A percentile compares a stretch with the other conserved stretches of the same genome.
Evolutionary conservation across 2,329 filamentous ascomycete genomes (phyloP).

Genomic region (Magnaporthiopsis rhizophila): DNA sequence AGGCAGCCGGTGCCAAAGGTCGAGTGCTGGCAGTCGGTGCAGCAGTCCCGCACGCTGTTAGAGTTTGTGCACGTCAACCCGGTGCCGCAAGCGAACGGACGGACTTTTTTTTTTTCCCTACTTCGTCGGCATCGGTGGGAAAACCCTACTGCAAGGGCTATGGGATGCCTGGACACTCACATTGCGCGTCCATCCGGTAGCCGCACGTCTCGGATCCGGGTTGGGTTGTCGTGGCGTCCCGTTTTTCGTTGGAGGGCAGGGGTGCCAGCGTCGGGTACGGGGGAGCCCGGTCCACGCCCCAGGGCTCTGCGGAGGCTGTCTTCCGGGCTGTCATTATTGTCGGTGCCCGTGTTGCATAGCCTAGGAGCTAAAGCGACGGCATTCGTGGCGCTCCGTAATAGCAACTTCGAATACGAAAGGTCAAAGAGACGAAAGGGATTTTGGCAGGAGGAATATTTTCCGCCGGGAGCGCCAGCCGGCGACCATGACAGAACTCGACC

Average conservation of each 20-base stretch:
- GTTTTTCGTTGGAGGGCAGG: neutral
- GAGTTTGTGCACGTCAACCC: conserved; percentile 7
- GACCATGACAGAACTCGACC: too few species aligned
- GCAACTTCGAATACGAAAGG: too few species aligned
- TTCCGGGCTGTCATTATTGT: neutral
- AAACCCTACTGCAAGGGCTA: too few species aligned
- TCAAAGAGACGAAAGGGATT: too few species aligned
- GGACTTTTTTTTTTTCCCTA: conserved; percentile 1
- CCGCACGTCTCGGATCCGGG: conserved; percentile 2
- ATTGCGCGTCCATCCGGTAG: conserved; percentile 5
- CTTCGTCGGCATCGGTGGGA: too few species aligned
- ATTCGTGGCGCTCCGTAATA: too few species aligned
- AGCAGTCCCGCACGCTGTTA: conserved; percentile 4
- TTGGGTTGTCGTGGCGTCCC: neutral
- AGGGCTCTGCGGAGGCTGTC: neutral
- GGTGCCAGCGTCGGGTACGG: neutral
- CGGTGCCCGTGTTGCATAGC: neutral
- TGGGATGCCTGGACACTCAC: neutral
- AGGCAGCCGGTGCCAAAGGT: conserved; percentile 3
- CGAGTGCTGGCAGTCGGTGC: conserved; percentile 3
- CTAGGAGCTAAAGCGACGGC: neutral
- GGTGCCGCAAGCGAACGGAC: conserved; percentile 3
- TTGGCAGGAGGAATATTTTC: too few species aligned
- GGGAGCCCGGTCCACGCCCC: neutral
- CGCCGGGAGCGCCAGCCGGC: too few species aligned